Base-by-base conservation (phyloP, 495 filamentous ascomycete genomes). In the Talaromyces borbonicus region DNA sequence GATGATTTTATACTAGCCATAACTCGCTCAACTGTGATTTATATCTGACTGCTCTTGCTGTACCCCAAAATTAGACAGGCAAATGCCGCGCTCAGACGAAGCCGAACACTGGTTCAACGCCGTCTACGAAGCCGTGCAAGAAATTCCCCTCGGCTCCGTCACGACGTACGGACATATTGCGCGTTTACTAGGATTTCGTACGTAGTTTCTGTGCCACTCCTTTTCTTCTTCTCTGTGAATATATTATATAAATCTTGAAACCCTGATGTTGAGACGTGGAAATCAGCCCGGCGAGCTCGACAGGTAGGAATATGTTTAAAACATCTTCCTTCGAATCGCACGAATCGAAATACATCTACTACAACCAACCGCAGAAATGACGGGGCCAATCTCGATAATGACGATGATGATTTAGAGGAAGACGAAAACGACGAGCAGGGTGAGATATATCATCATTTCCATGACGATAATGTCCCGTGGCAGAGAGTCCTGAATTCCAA, bases 161-260 rank as follows among this genome's bases (percentile, higher is more conserved):
- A 95, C 88, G 1, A 84, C 77, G 37, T 95, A 95, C 62, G 87
- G 85, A 0, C 89, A 95, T 59, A 92, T 97, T 46, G 89, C 89
- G 7, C 69, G 61, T 14, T 65, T 95, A 12, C 62, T 95, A 7
- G 89, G 86, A 37, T 79, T 81, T 46, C 87, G 87, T 95, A 73
- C 49, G 83, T 65, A 16, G 25, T 43, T 18, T 48, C n/a, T n/a
- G n/a, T n/a, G n/a, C n/a, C n/a, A n/a, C n/a, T n/a, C n/a, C n/a
- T n/a, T n/a, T n/a, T n/a, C n/a, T n/a, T n/a, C n/a, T n/a, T n/a
- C n/a, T n/a, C n/a, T n/a, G n/a, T n/a, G n/a, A n/a, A n/a, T n/a
- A n/a, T n/a, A n/a, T n/a, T n/a, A n/a, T n/a, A n/a, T n/a, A n/a
- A n/a, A n/a, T n/a, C n/a, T n/a, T n/a, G n/a, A n/a, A n/a, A n/a